These are phyloP conservation scores for Tripterygium wilfordii DNA, from an alignment of 177 flowering plant genomes.

Conservation along the genomic window DNA sequence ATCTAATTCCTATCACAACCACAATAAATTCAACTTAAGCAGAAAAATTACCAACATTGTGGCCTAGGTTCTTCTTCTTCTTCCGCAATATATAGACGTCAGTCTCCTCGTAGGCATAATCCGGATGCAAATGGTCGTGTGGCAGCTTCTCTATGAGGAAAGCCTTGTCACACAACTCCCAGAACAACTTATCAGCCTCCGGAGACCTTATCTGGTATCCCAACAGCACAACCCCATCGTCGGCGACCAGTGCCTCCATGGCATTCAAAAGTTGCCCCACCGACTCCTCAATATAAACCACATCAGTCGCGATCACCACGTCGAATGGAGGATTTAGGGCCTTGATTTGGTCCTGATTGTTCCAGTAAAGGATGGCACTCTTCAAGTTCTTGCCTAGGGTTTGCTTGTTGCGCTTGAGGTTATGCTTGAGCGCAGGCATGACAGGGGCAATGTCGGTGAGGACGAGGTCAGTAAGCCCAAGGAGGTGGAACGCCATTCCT, in stretches of 20 bases:
- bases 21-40: background rate
- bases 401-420: conserved; percentile 73
- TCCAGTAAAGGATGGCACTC: conserved; percentile 60
- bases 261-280: conserved; percentile 49
- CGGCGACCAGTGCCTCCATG: conserved; percentile 57
- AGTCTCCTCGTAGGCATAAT: conserved; percentile 75
- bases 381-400: conserved; percentile 41
- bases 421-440: conserved; percentile 82
- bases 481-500: conserved; percentile 74
- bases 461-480: conserved; percentile 63
- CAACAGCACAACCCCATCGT: conserved; percentile 63
- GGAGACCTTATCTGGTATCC: conserved; percentile 85
- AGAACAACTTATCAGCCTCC: conserved; percentile 74
- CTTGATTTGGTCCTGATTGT: conserved; percentile 45
- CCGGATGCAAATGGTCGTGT: conserved; percentile 78
- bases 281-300: conserved; percentile 79
- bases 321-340: conserved; percentile 66
- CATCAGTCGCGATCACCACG: conserved; percentile 75
- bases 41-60: background rate
- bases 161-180: conserved; percentile 58
- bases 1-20: no score
- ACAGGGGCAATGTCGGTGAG: conserved; percentile 87
- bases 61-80: conserved; percentile 24
- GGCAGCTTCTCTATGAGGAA: conserved; percentile 65
- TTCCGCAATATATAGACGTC: conserved; percentile 66